phyloP scores from a whole-genome alignment of 176 grass and related monocot genomes.

The Puccinellia tenuiflora region DNA sequence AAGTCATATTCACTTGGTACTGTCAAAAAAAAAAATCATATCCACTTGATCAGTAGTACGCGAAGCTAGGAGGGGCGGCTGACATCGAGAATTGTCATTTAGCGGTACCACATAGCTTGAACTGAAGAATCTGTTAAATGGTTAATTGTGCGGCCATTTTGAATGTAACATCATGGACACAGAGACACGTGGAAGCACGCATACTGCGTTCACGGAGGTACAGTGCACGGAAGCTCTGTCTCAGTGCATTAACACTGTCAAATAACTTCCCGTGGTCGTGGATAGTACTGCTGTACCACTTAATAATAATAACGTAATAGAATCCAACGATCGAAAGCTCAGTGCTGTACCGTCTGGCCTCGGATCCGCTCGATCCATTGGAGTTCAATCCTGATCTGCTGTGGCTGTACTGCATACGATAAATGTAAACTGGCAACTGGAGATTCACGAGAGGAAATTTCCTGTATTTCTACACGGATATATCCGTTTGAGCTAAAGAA shows the following conservation, averaged over 20 bases:
- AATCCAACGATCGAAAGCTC: not conserved
- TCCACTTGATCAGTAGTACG: no score
- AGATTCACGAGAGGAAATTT: not conserved
- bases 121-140: no score
- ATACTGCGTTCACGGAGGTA: not conserved
- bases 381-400: not conserved
- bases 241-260: not conserved
- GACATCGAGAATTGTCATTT: no score
- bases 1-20: no score
- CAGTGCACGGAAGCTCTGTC: not conserved
- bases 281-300: not conserved
- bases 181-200: no score
- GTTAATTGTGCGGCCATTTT: no score
- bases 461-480: not conserved
- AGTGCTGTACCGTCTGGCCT: not conserved
- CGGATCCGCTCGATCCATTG: not conserved
- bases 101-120: no score
- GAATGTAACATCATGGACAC: no score
- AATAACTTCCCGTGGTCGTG: not conserved
- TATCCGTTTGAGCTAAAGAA: not conserved
- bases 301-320: not conserved
- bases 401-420: not conserved
- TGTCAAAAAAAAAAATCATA: no score
- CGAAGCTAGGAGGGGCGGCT: no score
- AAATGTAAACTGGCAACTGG: not conserved